Evolutionary conservation across 2,329 filamentous ascomycete species (phyloP).

Genomic region (Aspergillus pseudotamarii): DNA sequence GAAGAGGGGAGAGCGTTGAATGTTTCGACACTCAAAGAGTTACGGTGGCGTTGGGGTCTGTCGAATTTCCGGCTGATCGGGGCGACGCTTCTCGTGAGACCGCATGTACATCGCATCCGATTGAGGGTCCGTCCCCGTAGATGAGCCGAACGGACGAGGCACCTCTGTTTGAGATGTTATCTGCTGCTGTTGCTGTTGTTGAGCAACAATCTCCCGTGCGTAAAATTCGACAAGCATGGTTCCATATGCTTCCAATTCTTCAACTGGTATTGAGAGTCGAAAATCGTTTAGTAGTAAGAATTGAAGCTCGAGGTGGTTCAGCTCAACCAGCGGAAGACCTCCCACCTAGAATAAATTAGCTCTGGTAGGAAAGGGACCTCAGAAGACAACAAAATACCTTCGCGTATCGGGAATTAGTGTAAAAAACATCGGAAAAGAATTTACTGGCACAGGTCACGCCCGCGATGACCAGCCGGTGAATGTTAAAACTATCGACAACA

Average conservation of each 20-base stretch:
- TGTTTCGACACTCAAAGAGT: neutral
- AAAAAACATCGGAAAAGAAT: slow-evolving; percentile 98
- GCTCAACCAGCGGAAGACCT: slow-evolving; percentile 83
- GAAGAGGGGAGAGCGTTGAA: slow-evolving; percentile 1
- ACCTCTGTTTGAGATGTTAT: slow-evolving; percentile 18
- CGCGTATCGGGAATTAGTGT: slow-evolving; percentile 97
- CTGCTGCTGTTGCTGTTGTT: slow-evolving; percentile 49
- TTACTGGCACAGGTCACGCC: slow-evolving; percentile 98
- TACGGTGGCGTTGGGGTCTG: slow-evolving; percentile 42
- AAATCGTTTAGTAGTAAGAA: slow-evolving; percentile 97
- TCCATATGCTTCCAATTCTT: slow-evolving; percentile 94
- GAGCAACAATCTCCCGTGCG: slow-evolving; percentile 80
- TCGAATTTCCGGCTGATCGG: slow-evolving; percentile 25
- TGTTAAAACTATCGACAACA: slow-evolving; percentile 98
- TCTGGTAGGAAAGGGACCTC: too few species aligned
- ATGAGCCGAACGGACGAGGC: slow-evolving; percentile 22
- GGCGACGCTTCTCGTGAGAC: slow-evolving; percentile 28
- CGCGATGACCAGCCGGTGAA: slow-evolving; percentile 92
- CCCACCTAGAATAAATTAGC: slow-evolving; percentile 69
- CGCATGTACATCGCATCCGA: slow-evolving; percentile 40
- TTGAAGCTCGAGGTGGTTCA: slow-evolving; percentile 95
- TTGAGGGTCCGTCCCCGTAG: slow-evolving; percentile 19
- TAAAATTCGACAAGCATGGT: slow-evolving; percentile 99
- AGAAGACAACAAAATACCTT: slow-evolving; percentile 66
- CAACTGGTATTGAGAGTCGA: slow-evolving; percentile 85